Conservation (phyloP, 1,139 yeast genomes). For the Saccharomyces hybrid region DNA sequence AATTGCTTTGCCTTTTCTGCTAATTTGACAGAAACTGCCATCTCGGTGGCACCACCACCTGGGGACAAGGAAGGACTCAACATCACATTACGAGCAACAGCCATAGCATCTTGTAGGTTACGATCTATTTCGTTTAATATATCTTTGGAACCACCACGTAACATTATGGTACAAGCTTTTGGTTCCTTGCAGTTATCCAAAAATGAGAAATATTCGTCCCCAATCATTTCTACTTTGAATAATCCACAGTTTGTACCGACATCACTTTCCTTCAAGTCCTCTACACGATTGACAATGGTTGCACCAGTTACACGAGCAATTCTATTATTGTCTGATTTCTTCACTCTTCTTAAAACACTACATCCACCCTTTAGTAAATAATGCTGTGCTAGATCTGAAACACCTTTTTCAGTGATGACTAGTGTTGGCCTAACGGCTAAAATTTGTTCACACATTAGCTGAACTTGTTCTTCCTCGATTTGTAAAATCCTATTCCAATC, state of each 20-base stretch:
- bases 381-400: conserved; percentile 96
- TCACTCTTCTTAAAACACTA: conserved; percentile 87
- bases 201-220: conserved; percentile 93
- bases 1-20: conserved; percentile 87
- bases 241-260: conserved; percentile 84
- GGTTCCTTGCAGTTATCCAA: conserved; percentile 77
- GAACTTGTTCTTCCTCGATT: conserved; percentile 97
- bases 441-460: conserved; percentile 75
- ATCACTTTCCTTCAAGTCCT: conserved; percentile 86
- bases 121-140: conserved; percentile 94
- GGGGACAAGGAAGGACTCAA: conserved; percentile 93
- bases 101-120: conserved; percentile 97
- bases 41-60: conserved; percentile 99
- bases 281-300: conserved; percentile 89
- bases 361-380: conserved; percentile 89
- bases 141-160: conserved; percentile 96
- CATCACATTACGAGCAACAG: conserved; percentile 91
- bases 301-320: conserved; percentile 98
- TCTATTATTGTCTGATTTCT: conserved; percentile 93
- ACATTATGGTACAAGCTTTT: conserved; percentile 84
- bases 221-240: conserved; percentile 89
- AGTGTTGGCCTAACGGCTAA: conserved; percentile 84
- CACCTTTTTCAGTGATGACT: conserved; percentile 97
- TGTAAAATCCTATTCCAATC: conserved; percentile 95
- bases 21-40: conserved; percentile 89